Base-by-base conservation (phyloP, 1,284 basidiomycete species). In the Mycena citricolor region DNA sequence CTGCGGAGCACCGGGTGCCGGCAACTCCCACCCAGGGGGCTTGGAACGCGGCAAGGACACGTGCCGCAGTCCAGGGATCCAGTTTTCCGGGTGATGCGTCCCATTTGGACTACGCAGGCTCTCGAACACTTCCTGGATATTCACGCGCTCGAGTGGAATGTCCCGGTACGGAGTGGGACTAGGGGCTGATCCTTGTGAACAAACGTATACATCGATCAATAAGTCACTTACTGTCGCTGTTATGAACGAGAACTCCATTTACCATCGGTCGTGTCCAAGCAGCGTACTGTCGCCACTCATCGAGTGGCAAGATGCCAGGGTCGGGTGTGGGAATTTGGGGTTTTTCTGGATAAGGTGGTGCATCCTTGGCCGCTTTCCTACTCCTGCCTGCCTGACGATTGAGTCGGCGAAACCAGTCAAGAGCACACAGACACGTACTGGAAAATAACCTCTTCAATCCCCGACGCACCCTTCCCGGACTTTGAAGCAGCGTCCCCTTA, bases 41-140 rank as follows among this genome's bases (percentile, higher is more conserved):
- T 70, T 69, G 7, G 73, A 71, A n/a, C n/a, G n/a, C 16, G 79
- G 79, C 11, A 79, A 64, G 0, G 70, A 60, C 4, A 66, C 66
- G 47, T 79, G 77, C 44, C 64, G 57, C 28, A 71, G 53, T 10
- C 76, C 73, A 11, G 67, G 59, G 20, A 73, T 59, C 76, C 77
- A 81, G 13, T 63, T 60, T 39, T 76, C 71, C 1, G 73, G 71
- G 43, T 69, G 65, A n/a, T 52, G 49, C 14, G 42, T 44, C 25
- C 65, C 65, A 42, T 59, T 55, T 8, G 63, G 61, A 36, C 65
- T 67, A 16, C 58, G 53, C 20, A 73, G 57, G 29, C 54, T 60
- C 8, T 52, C 50, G 40, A 73, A 65, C 17, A 76, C 57, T 24
- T 64, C 61, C 32, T 68, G 57, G 7, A 70, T 54, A 24, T 66